Evolutionary conservation across 306 rosid genomes (phyloP).

Genomic region (Castanea mollissima): DNA sequence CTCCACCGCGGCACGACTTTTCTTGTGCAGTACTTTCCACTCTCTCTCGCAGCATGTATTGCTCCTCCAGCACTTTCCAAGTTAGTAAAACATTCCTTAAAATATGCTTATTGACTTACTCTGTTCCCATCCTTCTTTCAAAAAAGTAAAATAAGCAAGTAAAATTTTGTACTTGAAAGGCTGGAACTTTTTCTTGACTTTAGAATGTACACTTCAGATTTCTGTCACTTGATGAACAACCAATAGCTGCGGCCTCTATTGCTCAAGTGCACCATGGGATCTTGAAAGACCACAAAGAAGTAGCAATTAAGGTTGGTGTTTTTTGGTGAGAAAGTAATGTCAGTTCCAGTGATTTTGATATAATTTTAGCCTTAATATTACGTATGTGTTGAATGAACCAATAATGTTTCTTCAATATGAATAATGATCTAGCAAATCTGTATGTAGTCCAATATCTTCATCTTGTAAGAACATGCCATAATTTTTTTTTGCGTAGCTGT

Average conservation of each 20-base stretch:
- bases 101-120: not conserved
- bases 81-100: not conserved
- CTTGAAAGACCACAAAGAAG: slow-evolving; percentile 65
- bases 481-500: not conserved
- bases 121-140: too few species aligned
- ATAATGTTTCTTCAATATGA: not conserved
- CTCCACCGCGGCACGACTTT: not conserved
- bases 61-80: not conserved
- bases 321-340: not conserved
- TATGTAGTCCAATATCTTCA: not conserved
- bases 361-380: not conserved
- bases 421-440: not conserved
- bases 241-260: slow-evolving; percentile 91
- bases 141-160: not conserved
- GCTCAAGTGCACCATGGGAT: slow-evolving; percentile 88
- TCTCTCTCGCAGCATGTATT: not conserved
- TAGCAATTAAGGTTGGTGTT: slow-evolving; percentile 82
- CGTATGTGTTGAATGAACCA: not conserved
- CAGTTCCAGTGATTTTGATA: not conserved
- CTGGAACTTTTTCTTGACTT: not conserved
- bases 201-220: slow-evolving; percentile 49
- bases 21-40: not conserved
- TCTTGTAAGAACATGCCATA: not conserved
- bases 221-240: slow-evolving; percentile 72
- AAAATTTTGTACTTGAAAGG: slow-evolving; percentile 1